These are phyloP conservation scores for Brassica nigra DNA, from an alignment of 345 rosid genomes.

Conservation along the genomic window DNA sequence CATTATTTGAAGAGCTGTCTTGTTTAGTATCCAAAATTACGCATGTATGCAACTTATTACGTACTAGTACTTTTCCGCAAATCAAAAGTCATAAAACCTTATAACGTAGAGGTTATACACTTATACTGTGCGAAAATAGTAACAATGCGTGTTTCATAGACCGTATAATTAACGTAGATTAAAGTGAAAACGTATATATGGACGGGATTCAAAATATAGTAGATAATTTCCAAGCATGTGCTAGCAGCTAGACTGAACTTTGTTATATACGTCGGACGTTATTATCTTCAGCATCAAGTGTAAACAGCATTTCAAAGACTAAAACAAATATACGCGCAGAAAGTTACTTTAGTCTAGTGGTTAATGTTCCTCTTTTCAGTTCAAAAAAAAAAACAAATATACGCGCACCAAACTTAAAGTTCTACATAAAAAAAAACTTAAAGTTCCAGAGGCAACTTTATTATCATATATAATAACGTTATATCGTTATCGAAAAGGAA, in stretches of 20 bases:
- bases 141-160: not conserved
- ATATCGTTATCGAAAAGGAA: not conserved
- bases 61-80: not conserved
- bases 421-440: no score
- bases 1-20: not conserved
- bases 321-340: no score
- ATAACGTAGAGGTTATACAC: not conserved
- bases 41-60: not conserved
- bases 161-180: not conserved
- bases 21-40: not conserved
- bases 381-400: no score
- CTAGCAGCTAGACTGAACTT: not conserved
- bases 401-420: not conserved
- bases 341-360: no score
- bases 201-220: not conserved
- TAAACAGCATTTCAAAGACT: not conserved
- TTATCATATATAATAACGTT: not conserved
- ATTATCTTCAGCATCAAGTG: not conserved
- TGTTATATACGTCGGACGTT: not conserved
- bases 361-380: no score
- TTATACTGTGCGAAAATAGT: not conserved
- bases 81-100: not conserved
- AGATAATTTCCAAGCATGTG: not conserved
- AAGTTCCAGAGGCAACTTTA: not conserved
- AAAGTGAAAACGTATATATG: not conserved